Conservation (phyloP, 140 eudicot genomes). For the Oenanthe javanica region DNA sequence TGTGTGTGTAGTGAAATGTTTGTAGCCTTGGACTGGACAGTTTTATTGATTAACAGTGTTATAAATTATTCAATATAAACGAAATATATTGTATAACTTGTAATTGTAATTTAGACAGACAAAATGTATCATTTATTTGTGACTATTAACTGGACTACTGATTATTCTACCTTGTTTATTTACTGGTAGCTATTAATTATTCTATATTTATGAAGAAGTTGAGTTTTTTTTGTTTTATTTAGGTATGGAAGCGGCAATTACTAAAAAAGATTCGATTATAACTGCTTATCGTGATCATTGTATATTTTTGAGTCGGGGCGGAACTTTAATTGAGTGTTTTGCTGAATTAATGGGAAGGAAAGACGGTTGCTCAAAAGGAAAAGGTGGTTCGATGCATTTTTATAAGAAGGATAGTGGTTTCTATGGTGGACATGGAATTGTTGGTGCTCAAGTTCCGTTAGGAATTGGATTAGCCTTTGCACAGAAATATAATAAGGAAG, state of each 20-base stretch:
- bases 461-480: constrained; percentile 95
- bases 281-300: constrained; percentile 92
- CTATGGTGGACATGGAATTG: constrained; percentile 95
- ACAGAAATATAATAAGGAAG: constrained; percentile 84
- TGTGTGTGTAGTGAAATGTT: no score
- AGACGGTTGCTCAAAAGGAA: constrained; percentile 82
- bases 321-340: constrained; percentile 55
- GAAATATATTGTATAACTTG: neutral
- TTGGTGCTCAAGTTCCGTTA: constrained; percentile 93
- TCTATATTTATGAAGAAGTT: neutral
- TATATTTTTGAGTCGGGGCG: constrained; percentile 68
- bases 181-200: neutral
- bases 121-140: no score
- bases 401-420: constrained; percentile 75
- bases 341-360: constrained; percentile 84
- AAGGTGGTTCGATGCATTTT: constrained; percentile 98
- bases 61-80: no score
- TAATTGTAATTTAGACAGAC: neutral
- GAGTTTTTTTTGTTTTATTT: neutral
- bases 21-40: no score
- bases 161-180: no score
- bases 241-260: constrained; percentile 74
- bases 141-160: no score
- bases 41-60: no score
- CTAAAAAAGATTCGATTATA: constrained; percentile 70